phyloP scores from a whole-genome alignment of 768 basidiomycete species.

The Tricholoma terreum region DNA sequence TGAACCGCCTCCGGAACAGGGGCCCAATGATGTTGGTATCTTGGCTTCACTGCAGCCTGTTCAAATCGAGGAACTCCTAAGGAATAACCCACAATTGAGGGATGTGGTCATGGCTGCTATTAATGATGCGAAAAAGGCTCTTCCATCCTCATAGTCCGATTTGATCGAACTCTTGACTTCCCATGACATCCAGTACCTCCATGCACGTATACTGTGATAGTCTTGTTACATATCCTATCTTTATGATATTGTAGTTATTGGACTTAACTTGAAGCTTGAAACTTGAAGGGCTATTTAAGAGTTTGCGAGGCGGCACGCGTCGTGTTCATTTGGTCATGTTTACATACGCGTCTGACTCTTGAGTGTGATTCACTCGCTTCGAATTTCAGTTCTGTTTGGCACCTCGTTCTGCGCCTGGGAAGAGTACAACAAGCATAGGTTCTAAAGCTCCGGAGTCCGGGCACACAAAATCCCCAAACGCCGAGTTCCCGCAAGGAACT shows the following conservation, averaged over 20 bases:
- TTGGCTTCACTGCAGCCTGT: slow-evolving; percentile 32
- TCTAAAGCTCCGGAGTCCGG: too few species aligned
- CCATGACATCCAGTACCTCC: not conserved
- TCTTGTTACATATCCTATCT: not conserved
- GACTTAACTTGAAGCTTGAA: too few species aligned
- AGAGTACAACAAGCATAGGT: too few species aligned
- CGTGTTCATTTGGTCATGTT: not conserved
- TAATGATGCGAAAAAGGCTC: slow-evolving; percentile 18
- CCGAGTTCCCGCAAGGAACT: too few species aligned
- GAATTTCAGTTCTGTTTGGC: too few species aligned
- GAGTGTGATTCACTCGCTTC: not conserved
- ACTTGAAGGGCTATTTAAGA: too few species aligned
- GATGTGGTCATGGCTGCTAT: slow-evolving; percentile 36
- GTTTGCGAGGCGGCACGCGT: not conserved
- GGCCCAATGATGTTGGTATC: slow-evolving; percentile 24
- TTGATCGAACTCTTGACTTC: not conserved
- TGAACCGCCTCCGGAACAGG: slow-evolving; percentile 6
- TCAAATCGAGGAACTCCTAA: slow-evolving; percentile 37
- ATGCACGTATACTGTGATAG: too few species aligned
- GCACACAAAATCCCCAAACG: too few species aligned
- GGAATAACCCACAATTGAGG: slow-evolving; percentile 36
- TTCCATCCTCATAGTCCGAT: not conserved
- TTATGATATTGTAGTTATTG: not conserved
- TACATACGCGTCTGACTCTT: not conserved
- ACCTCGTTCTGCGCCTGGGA: too few species aligned